Evolutionary conservation across 2,329 filamentous ascomycete species (phyloP).

Genomic region (Nannizziopsis barbatae): DNA sequence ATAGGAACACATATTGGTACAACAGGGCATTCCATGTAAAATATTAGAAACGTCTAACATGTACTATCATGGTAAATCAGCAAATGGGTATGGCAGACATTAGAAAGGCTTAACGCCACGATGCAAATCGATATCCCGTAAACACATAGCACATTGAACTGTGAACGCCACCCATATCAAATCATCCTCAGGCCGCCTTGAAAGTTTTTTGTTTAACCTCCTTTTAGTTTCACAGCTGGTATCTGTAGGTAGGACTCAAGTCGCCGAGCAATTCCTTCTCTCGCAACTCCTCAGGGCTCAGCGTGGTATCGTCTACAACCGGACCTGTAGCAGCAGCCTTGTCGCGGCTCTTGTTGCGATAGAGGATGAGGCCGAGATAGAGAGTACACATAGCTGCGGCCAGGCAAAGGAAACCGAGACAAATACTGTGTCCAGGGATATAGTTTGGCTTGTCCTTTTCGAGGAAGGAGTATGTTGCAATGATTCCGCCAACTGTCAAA

Average conservation of each 20-base stretch:
- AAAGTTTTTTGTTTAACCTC: not conserved
- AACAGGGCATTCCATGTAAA: not conserved
- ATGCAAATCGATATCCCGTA: not conserved
- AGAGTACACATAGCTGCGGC: conserved; percentile 43
- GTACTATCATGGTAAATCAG: not conserved
- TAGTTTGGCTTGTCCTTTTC: conserved; percentile 57
- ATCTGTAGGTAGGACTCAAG: conserved; percentile 33
- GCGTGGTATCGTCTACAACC: conserved; percentile 13
- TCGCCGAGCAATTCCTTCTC: conserved; percentile 32
- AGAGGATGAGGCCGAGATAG: conserved; percentile 30
- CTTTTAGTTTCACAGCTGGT: conserved; percentile 20
- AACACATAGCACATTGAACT: not conserved
- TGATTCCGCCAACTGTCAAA: conserved; percentile 56
- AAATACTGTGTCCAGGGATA: conserved; percentile 64
- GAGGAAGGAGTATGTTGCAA: conserved; percentile 61
- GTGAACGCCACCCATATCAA: not conserved
- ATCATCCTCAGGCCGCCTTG: not conserved
- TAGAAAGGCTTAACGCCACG: not conserved
- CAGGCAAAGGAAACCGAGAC: conserved; percentile 60
- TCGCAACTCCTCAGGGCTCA: conserved; percentile 20
- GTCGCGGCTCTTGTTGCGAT: conserved; percentile 34
- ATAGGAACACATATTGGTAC: too few relatives aligned
- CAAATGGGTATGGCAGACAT: too few relatives aligned
- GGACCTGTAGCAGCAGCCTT: conserved; percentile 20
- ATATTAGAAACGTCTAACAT: not conserved